Evolutionary conservation across 2,329 filamentous ascomycete species (phyloP), one percentile per base, ranked within the genome.

Genomic region (Sclerotinia borealis): DNA sequence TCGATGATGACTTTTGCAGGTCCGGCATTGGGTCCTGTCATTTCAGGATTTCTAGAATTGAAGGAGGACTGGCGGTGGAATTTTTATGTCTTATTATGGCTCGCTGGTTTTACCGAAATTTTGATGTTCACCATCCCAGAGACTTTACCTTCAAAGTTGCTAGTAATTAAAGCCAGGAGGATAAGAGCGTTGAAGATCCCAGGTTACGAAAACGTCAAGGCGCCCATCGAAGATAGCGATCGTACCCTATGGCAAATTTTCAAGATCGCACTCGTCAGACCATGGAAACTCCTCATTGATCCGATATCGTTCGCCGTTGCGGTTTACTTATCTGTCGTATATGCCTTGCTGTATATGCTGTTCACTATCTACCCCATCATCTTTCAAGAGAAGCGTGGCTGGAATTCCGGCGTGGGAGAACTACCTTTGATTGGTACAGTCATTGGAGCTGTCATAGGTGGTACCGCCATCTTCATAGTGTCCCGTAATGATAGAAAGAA

Each of bases 271-370:
- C 87, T 92, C 0, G 83, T 90, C 1, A 96, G 96, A 75, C 88
- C 88, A n/a, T 96, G 93, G 93, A 90, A 87, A 0, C 83, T 96
- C 0, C 82, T 96, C 0, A 95, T 96, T 73, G 92, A 96, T 75
- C 85, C 90, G 36, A 96, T 96, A 71, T 90, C 95, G 49, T 84
- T 96, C 68, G 84, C 93, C 72, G 88, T 96, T 71, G 86, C 88
- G 1, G 69, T 96, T 3, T 96, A 96, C 80, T 92, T 95, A 88
- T 88, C 85, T 0, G 61, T 72, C 6, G 70, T 72, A 1, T 73
- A 73, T 51, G 64, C 63, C 2, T 50, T 73, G 8, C 61, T 73
- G 2, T 73, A 73, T 37, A 72, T 73, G 69, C 60, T 73, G 1
- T 73, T 73, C 59, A 71, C 70, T 19, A 72, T 72, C 36, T 72